Evolutionary conservation across 2,329 filamentous ascomycete genomes (phyloP), one percentile per base, ranked within the genome.

Genomic region (Cladophialophora exuberans): DNA sequence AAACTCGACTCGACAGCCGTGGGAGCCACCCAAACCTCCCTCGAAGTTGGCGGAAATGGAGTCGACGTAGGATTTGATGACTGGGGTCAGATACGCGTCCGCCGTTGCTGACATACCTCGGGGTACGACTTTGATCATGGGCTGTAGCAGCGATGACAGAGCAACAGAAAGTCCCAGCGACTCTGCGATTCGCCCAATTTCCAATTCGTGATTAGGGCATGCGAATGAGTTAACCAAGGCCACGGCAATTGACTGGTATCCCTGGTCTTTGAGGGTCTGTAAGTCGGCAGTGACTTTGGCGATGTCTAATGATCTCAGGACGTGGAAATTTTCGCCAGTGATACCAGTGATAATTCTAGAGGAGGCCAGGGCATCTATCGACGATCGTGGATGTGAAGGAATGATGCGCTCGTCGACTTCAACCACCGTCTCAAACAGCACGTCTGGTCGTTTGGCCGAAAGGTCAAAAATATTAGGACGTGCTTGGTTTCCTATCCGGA

Each of bases 331-430:
- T n/a, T n/a, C n/a, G n/a, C n/a, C n/a, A n/a, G n/a, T n/a, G n/a
- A n/a, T n/a, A n/a, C n/a, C n/a, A n/a, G n/a, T n/a, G n/a, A n/a
- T n/a, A n/a, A n/a, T n/a, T n/a, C n/a, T n/a, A n/a, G n/a, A n/a
- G n/a, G n/a, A n/a, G n/a, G 3, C 73, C 64, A 1, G 76, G 77
- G 3, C 82, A 78, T 3, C 76, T 76, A 57, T 76, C 75, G 1
- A 76, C 80, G 6, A 84, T 74, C 0, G 84, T 85, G 95, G 96
- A 68, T 96, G 90, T 69, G 96, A 90, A 9, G 96, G 75, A 0
- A 91, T 96, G 3, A 97, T 90, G 31, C 92, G 80, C 78, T 97
- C 92, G 59, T 95, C 88, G 36, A 97, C 81, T 74, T 97, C 92
- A n/a, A 96, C 78, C 0, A 97, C 90, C 44, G 79, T 79, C 66